These are phyloP conservation scores for Lepidium sativum DNA, from an alignment of 345 rosid species.

Conservation along the genomic window DNA sequence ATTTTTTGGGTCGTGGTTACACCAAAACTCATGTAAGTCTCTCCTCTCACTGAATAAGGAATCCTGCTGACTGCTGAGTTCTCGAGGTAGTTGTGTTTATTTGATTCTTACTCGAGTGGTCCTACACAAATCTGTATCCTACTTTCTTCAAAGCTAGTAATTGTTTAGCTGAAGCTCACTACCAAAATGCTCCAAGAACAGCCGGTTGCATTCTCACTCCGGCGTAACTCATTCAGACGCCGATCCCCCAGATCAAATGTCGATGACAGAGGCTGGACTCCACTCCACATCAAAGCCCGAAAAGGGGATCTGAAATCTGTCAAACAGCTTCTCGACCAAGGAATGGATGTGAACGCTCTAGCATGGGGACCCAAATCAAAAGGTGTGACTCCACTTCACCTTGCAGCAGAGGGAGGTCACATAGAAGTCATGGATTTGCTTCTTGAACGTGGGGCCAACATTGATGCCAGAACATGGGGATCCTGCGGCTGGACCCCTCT, in stretches of 20 bases:
- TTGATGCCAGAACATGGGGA: conserved; percentile 91
- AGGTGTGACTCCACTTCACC: conserved; percentile 90
- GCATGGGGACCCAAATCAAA: conserved; percentile 92
- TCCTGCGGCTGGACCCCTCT: conserved; percentile 99
- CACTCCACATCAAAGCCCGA: conserved; percentile 73
- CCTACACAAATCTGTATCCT: neutral
- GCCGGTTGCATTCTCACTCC: conserved; percentile 34
- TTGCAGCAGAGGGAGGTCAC: conserved; percentile 96
- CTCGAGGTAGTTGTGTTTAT: neutral
- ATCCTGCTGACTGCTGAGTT: neutral
- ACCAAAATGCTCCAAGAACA: conserved; percentile 45
- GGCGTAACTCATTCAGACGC: conserved; percentile 52
- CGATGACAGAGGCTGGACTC: conserved; percentile 93
- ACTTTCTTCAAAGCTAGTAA: conserved; percentile 6
- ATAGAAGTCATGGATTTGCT: conserved; percentile 82
- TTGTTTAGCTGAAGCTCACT: neutral
- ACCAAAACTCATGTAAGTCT: conserved; percentile 13
- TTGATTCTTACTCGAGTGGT: neutral
- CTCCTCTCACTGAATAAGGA: neutral
- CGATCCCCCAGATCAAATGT: conserved; percentile 41
- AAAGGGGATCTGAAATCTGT: conserved; percentile 82
- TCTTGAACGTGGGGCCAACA: conserved; percentile 89
- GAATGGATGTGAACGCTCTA: conserved; percentile 70
- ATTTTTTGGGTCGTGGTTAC: conserved; percentile 1
- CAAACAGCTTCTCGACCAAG: conserved; percentile 65